Evolutionary conservation across 192 early-diverging fungal genomes (phyloP).

Genomic region (Entomortierella beljakovae): DNA sequence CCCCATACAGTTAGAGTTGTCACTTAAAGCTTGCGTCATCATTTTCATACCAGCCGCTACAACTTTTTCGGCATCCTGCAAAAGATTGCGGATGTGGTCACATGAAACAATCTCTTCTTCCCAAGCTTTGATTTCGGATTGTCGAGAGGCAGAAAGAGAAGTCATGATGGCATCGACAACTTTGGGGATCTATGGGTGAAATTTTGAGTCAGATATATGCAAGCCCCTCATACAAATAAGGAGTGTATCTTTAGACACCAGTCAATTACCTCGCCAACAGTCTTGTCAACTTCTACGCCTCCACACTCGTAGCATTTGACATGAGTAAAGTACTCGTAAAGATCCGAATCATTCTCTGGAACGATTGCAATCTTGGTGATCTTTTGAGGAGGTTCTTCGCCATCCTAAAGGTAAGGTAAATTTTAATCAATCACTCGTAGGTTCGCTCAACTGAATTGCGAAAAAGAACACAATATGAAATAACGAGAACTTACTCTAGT

Average conservation of each 20-base stretch:
- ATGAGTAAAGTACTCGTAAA: slow-evolving; percentile 79
- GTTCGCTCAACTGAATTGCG: too few species aligned
- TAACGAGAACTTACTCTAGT: slow-evolving; percentile 57
- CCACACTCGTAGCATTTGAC: slow-evolving; percentile 88
- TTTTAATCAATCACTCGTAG: not conserved
- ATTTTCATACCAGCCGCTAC: slow-evolving; percentile 54
- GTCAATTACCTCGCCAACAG: slow-evolving; percentile 60
- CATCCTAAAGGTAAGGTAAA: slow-evolving; percentile 43
- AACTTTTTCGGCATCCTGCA: slow-evolving; percentile 68
- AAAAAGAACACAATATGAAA: too few species aligned
- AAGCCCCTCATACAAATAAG: too few species aligned
- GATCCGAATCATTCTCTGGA: slow-evolving; percentile 76
- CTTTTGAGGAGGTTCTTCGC: slow-evolving; percentile 79
- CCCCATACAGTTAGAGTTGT: not conserved
- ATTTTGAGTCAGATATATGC: not conserved
- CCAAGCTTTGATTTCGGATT: slow-evolving; percentile 95
- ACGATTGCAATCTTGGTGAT: slow-evolving; percentile 94
- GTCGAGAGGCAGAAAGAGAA: slow-evolving; percentile 83
- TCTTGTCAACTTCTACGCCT: slow-evolving; percentile 69
- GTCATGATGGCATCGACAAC: slow-evolving; percentile 78
- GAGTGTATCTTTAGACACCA: not conserved
- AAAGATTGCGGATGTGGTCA: slow-evolving; percentile 79
- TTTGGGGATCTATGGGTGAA: slow-evolving; percentile 60
- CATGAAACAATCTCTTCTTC: slow-evolving; percentile 86
- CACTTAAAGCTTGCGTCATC: slow-evolving; percentile 6